Percentiles rank a stretch among this genome's conserved stretches.
Evolutionary conservation across 108 stramenopile genomes (phyloP).

Genomic region (Stephanodiscus minutulus): DNA sequence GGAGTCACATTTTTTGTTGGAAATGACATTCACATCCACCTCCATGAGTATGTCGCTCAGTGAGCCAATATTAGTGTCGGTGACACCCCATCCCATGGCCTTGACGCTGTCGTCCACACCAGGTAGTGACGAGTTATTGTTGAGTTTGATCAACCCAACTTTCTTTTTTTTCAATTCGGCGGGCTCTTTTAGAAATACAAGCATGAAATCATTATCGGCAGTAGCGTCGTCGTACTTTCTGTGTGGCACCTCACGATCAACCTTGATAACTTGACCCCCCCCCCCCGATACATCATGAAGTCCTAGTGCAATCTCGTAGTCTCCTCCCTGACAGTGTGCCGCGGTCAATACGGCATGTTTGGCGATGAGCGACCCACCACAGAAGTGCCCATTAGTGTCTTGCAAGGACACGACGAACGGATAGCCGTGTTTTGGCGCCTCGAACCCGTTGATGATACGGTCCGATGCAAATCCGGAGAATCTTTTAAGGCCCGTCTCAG

Average conservation of each 20-base stretch:
- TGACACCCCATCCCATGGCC: conserved; percentile 61
- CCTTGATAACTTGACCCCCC: conserved; percentile 13
- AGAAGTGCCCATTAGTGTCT: not conserved
- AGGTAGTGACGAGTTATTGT: conserved; percentile 35
- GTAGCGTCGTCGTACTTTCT: conserved; percentile 22
- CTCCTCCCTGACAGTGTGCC: conserved; percentile 48
- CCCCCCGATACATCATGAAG: conserved; percentile 15
- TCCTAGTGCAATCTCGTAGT: conserved; percentile 21
- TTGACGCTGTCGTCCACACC: conserved; percentile 35
- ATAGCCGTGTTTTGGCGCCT: not conserved
- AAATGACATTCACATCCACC: conserved; percentile 31
- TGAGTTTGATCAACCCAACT: conserved; percentile 33
- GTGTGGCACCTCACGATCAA: conserved; percentile 16
- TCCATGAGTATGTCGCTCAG: conserved; percentile 7
- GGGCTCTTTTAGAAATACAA: conserved; percentile 13
- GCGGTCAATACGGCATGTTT: conserved; percentile 37
- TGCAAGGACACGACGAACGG: not conserved
- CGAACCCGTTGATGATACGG: not conserved
- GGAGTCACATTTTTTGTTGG: conserved; percentile 47
- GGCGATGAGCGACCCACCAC: conserved; percentile 33
- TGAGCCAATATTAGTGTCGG: not conserved
- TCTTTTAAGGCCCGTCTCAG: not conserved
- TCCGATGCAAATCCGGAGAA: not conserved
- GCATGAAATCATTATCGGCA: conserved; percentile 22
- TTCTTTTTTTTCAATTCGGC: not conserved